phyloP scores from a whole-genome alignment of 352 stramenopile species.

The Achlya hypogyna region DNA sequence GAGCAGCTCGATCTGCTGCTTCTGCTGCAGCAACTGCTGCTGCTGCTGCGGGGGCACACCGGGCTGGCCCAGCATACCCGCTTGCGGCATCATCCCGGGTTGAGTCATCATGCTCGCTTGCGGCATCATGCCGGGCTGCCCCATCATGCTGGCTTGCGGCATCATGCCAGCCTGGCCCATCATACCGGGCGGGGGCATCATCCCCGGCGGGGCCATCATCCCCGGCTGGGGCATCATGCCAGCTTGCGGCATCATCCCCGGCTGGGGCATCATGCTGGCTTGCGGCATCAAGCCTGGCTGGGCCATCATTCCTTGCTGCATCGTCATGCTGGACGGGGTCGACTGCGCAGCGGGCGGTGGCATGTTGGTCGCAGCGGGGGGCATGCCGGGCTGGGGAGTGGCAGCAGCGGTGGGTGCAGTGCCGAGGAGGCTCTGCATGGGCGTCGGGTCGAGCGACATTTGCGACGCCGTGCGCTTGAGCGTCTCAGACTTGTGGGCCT shows the following conservation, averaged over 20 bases:
- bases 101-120: background rate
- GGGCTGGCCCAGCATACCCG: background rate
- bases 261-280: background rate
- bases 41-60: background rate
- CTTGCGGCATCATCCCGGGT: background rate
- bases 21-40: conserved; percentile 27
- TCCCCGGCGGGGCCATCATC: background rate
- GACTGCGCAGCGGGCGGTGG: too few relatives aligned
- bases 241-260: background rate
- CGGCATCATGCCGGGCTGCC: background rate
- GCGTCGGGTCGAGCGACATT: background rate
- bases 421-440: background rate
- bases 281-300: background rate
- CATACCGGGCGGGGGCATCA: background rate
- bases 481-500: background rate
- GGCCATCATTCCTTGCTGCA: too few relatives aligned
- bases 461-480: background rate
- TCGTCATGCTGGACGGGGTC: too few relatives aligned
- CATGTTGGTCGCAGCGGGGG: too few relatives aligned
- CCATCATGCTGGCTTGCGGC: background rate
- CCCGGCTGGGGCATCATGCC: background rate
- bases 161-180: background rate
- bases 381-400: too few relatives aligned
- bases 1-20: conserved; percentile 57
- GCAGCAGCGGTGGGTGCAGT: too few relatives aligned